Evolutionary conservation across 2,329 filamentous ascomycete species (phyloP), one percentile per base, ranked within the genome.

Genomic region (Lizonia empirigonia): DNA sequence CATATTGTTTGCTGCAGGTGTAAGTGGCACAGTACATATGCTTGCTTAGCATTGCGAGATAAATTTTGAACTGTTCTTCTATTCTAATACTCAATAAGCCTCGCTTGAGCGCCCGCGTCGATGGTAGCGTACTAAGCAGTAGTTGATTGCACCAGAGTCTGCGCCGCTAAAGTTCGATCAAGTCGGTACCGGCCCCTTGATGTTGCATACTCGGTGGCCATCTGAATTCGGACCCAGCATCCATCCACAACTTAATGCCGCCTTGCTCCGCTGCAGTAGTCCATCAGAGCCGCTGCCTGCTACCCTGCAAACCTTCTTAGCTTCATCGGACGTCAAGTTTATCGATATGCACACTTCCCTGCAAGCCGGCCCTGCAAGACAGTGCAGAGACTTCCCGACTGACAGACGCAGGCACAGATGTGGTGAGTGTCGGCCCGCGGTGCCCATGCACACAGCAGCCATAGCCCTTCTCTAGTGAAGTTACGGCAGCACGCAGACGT

Each of bases 1-100:
- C 33, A 44, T 39, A 39, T 44, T 40, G 34, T 44, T 48, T n/a
- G 33, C 38, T 33, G 37, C 37, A 41, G 37, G 29, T 48, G 30
- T 22, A 38, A 33, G 24, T 32, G 38, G 36, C 30, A 27, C 37
- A 47, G 49, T 52, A 52, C 42, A 52, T 52, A 52, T 52, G 49
- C 49, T 37, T 52, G 37, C 33, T 46, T 33, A 33, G 49, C 49
- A 46, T 32, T 35, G 41, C 42, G 33, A 52, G 38, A 38, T 47
- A 52, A 47, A 47, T 16, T 41, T 36, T 15, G 10, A 23, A 42
- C 29, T 13, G 7, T 9, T 34, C n/a, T 46, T 29, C 23, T 52
- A 46, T 24, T 37, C 15, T 49, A 49, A 49, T 42, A 42, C 19
- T 35, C 22, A 42, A 18, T 33, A 18, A 29, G 29, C 8, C 4